phyloP scores from a whole-genome alignment of 2,329 filamentous ascomycete species.

The Colletotrichum simmondsii region DNA sequence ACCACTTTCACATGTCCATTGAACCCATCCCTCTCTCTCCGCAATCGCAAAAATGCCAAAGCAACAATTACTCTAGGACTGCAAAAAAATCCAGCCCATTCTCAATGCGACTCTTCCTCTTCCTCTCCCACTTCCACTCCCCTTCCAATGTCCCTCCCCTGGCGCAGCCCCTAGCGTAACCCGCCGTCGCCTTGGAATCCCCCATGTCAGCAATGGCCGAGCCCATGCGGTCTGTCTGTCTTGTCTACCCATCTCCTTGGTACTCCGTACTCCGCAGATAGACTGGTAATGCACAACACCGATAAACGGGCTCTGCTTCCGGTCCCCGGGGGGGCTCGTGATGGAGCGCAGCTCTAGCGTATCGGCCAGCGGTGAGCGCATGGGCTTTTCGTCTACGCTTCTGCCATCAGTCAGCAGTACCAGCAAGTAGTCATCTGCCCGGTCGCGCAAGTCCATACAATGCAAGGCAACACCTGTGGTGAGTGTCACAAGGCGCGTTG shows the following conservation, averaged over 20 bases:
- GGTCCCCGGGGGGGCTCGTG: neutral
- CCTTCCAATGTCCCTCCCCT: neutral
- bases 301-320: neutral
- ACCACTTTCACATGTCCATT: constrained; percentile 24
- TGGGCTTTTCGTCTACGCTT: constrained; percentile 6
- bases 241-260: neutral
- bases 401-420: constrained; percentile 14
- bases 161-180: constrained; percentile 1
- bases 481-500: neutral
- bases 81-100: neutral
- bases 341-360: neutral
- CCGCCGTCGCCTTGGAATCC: neutral
- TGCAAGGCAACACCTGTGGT: neutral
- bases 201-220: constrained; percentile 1
- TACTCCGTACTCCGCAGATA: no score
- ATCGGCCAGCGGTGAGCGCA: constrained; percentile 22
- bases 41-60: no score
- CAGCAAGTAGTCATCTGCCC: neutral
- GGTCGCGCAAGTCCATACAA: neutral
- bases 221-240: neutral
- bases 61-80: neutral
- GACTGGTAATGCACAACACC: neutral
- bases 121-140: no score
- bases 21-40: neutral
- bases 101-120: neutral